Conservation (phyloP, 768 basidiomycete genomes). For the Boletus reticuloceps region DNA sequence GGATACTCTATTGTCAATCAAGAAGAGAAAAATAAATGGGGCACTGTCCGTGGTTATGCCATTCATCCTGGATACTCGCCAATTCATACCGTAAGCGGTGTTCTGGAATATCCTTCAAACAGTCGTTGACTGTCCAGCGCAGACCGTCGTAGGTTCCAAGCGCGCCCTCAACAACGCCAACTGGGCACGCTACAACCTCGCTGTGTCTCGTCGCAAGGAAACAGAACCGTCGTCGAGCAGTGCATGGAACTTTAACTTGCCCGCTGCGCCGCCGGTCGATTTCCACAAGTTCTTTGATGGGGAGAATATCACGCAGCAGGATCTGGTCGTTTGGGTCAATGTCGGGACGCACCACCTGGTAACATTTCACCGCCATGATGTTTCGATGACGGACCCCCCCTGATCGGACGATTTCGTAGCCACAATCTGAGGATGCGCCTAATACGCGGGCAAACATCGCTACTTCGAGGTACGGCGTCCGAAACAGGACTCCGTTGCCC, state of each 20-base stretch:
- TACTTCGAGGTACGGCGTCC: constrained; percentile 46
- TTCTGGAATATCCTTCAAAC: not conserved
- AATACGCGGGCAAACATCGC: constrained; percentile 58
- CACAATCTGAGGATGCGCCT: constrained; percentile 63
- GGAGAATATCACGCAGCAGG: constrained; percentile 61
- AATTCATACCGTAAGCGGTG: constrained; percentile 42
- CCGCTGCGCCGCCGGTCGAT: constrained; percentile 52
- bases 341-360: constrained; percentile 66
- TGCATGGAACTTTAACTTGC: constrained; percentile 64
- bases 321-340: constrained; percentile 66
- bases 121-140: constrained; percentile 1
- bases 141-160: constrained; percentile 61
- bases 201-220: constrained; percentile 57
- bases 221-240: constrained; percentile 55
- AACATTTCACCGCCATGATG: not conserved
- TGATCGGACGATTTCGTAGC: constrained; percentile 30
- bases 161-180: constrained; percentile 59
- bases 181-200: constrained; percentile 64
- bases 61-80: constrained; percentile 59
- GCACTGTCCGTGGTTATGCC: constrained; percentile 53
- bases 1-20: constrained; percentile 55
- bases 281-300: constrained; percentile 64
- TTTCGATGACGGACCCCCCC: not conserved
- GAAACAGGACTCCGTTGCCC: not conserved
- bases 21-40: constrained; percentile 55